phyloP scores from a whole-genome alignment of 83 land plant species.

The Larix sibirica region DNA sequence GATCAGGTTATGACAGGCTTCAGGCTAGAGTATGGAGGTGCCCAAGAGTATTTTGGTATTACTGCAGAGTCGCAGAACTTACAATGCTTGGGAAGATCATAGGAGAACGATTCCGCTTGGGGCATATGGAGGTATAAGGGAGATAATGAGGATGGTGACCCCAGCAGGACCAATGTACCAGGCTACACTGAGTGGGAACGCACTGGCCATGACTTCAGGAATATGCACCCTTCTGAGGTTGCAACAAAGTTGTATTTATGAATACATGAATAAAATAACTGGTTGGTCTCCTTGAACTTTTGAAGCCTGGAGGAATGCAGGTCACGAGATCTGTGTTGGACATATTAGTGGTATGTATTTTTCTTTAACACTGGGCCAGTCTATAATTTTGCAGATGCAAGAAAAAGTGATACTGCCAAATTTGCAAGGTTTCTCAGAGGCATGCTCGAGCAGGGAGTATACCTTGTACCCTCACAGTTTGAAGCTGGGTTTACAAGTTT shows the following conservation, averaged over 20 bases:
- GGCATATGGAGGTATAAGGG: conserved; percentile 89
- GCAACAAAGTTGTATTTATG: conserved; percentile 68
- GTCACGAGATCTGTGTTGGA: conserved; percentile 89
- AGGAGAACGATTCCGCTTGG: conserved; percentile 98
- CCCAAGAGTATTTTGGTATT: conserved; percentile 91
- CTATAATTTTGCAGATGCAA: conserved; percentile 84
- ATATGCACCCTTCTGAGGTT: conserved; percentile 83
- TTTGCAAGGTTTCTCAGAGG: conserved; percentile 91
- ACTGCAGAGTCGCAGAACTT: conserved; percentile 93
- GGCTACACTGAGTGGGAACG: conserved; percentile 97
- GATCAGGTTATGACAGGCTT: conserved; percentile 99
- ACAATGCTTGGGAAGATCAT: conserved; percentile 92
- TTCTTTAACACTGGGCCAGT: conserved; percentile 93
- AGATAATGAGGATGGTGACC: conserved; percentile 98
- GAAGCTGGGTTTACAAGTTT: conserved; percentile 92
- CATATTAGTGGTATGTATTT: conserved; percentile 89
- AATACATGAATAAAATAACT: conserved; percentile 77
- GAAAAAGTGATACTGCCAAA: conserved; percentile 91
- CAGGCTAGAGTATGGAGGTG: conserved; percentile 92
- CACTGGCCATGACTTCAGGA: conserved; percentile 99
- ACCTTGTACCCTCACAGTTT: conserved; percentile 95
- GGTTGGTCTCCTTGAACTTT: conserved; percentile 63
- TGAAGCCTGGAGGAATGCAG: conserved; percentile 74
- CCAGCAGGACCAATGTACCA: conserved; percentile 99
- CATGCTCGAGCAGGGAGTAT: conserved; percentile 93